phyloP scores from a whole-genome alignment of 306 rosid genomes.

The Herpetospermum pedunculosum region DNA sequence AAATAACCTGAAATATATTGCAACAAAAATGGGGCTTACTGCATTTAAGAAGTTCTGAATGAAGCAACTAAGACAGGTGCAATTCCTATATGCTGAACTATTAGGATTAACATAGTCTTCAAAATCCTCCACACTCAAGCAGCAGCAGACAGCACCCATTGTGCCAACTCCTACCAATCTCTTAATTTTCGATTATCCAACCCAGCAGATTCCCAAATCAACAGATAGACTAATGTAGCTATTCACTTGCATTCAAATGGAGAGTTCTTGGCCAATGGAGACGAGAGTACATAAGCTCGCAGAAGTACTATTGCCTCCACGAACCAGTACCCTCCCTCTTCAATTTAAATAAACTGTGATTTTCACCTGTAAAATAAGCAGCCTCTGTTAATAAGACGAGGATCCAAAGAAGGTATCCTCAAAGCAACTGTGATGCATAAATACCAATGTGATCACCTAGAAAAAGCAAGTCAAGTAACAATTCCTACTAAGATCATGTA shows the following conservation, averaged over 20 bases:
- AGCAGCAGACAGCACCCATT: slow-evolving; percentile 96
- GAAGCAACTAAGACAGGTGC: slow-evolving; percentile 68
- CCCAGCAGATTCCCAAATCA: slow-evolving; percentile 24
- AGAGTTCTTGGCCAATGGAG: slow-evolving; percentile 19
- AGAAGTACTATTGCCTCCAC: slow-evolving; percentile 60
- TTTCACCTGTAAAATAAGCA: slow-evolving; percentile 39
- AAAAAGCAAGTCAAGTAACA: not conserved
- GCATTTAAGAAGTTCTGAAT: slow-evolving; percentile 50
- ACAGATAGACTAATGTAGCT: slow-evolving; percentile 13
- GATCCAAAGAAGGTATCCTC: not conserved
- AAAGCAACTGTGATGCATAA: not conserved
- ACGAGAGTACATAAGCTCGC: slow-evolving; percentile 76
- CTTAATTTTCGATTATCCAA: slow-evolving; percentile 17
- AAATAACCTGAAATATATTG: not conserved
- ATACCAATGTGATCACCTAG: not conserved
- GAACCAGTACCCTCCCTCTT: slow-evolving; percentile 62
- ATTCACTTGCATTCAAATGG: slow-evolving; percentile 17
- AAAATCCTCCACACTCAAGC: slow-evolving; percentile 48
- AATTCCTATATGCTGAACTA: slow-evolving; percentile 62
- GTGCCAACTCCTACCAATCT: slow-evolving; percentile 31
- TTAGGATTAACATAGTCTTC: slow-evolving; percentile 87
- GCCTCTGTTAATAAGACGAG: not conserved
- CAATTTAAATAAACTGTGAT: slow-evolving; percentile 15
- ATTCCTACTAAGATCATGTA: not conserved
- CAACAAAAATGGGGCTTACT: slow-evolving; percentile 35